phyloP scores from a whole-genome alignment of 768 basidiomycete genomes.

The Porphyrellus cyaneotinctus region DNA sequence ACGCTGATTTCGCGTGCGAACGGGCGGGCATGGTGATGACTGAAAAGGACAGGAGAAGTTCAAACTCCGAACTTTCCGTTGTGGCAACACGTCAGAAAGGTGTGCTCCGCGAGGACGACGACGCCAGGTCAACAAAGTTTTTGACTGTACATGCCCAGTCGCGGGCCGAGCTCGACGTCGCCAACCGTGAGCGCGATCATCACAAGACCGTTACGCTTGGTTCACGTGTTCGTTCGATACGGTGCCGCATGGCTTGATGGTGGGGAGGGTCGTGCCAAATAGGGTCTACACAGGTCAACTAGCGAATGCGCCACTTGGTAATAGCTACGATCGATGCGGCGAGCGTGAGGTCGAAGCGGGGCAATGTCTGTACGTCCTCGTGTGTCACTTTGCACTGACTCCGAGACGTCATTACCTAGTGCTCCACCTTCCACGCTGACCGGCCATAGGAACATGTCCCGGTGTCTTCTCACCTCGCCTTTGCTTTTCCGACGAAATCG shows the following conservation, averaged over 20 bases:
- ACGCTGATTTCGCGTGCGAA: constrained; percentile 38
- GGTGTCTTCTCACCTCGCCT: constrained; percentile 5
- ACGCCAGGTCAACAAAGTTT: not conserved
- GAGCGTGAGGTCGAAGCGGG: no score
- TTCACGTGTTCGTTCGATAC: constrained; percentile 14
- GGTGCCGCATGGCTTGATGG: constrained; percentile 6
- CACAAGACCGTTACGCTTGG: no score
- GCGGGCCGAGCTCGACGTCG: constrained; percentile 5
- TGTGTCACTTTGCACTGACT: constrained; percentile 17
- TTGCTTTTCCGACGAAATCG: not conserved
- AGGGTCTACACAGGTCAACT: constrained; percentile 3
- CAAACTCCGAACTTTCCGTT: constrained; percentile 29
- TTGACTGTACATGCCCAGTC: not conserved
- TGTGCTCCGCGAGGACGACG: not conserved
- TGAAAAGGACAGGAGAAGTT: constrained; percentile 29
- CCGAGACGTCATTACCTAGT: constrained; percentile 13
- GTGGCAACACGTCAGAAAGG: constrained; percentile 29
- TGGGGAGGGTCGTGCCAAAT: constrained; percentile 9
- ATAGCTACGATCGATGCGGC: no score
- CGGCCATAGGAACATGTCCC: not conserved
- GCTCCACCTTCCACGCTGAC: constrained; percentile 19
- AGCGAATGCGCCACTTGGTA: constrained; percentile 1
- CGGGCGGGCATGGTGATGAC: constrained; percentile 45
- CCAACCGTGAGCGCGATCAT: not conserved
- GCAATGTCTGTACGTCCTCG: not conserved